Conservation (phyloP, 208 protist species). For the Leishmania tropica region DNA sequence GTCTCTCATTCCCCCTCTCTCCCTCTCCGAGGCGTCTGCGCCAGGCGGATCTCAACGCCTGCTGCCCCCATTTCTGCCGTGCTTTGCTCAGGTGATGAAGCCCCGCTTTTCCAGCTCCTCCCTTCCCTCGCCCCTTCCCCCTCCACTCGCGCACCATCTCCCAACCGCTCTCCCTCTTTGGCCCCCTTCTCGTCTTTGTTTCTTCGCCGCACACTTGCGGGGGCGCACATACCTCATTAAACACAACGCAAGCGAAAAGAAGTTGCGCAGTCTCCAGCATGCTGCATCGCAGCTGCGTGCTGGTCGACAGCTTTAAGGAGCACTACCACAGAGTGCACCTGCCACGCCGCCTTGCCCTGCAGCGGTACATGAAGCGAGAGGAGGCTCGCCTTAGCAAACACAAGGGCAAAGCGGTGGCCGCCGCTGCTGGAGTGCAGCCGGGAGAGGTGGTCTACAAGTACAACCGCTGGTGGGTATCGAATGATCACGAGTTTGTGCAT, state of each 20-base stretch:
- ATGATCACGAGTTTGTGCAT: constrained; percentile 91
- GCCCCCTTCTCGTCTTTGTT: background rate
- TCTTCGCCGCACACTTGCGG: background rate
- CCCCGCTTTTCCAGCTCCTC: background rate
- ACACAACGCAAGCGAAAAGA: too few relatives aligned
- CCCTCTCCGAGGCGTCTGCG: background rate
- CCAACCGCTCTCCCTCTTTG: background rate
- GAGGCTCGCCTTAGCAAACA: constrained; percentile 34
- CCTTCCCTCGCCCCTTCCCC: too few relatives aligned
- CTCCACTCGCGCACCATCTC: background rate
- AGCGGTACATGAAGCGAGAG: constrained; percentile 70
- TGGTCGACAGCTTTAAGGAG: constrained; percentile 85
- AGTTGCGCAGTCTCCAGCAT: constrained; percentile 22
- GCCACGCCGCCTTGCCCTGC: constrained; percentile 74
- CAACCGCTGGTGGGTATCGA: constrained; percentile 91
- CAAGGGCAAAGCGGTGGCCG: constrained; percentile 18
- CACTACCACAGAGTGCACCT: constrained; percentile 91
- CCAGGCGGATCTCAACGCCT: background rate
- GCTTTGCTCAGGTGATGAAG: background rate
- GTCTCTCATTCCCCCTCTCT: background rate
- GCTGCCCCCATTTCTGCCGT: background rate
- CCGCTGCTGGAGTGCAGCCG: constrained; percentile 6
- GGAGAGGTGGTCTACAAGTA: constrained; percentile 85
- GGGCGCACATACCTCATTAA: background rate
- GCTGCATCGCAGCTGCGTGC: constrained; percentile 56